Evolutionary conservation across 805 yeast species (phyloP).

Genomic region (Schwanniomyces yamadae): DNA sequence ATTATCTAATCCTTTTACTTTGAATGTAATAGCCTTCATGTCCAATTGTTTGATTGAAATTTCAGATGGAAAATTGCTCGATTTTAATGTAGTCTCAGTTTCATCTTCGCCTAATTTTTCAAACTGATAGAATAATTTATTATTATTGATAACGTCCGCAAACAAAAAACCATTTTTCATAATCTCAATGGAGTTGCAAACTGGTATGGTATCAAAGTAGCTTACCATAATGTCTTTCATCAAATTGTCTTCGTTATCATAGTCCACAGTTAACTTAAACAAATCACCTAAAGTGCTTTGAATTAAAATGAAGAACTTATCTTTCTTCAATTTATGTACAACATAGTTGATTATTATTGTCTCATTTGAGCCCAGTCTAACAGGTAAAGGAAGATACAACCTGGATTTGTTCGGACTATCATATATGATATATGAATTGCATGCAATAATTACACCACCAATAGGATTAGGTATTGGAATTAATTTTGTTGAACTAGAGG

Average conservation of each 20-base stretch:
- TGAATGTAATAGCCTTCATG: constrained; percentile 3
- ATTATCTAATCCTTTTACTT: constrained; percentile 47
- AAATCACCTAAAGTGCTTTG: constrained; percentile 76
- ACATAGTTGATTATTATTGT: constrained; percentile 52
- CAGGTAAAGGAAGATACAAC: constrained; percentile 54
- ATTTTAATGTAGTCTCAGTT: constrained; percentile 21
- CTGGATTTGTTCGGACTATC: constrained; percentile 33
- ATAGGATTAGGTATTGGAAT: constrained; percentile 70
- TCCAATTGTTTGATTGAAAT: neutral
- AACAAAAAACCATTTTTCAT: constrained; percentile 75
- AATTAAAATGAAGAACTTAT: constrained; percentile 61
- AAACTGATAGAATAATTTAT: constrained; percentile 74
- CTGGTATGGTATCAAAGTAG: constrained; percentile 77
- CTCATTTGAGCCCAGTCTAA: constrained; percentile 25
- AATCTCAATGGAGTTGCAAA: constrained; percentile 54
- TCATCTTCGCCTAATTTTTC: constrained; percentile 68
- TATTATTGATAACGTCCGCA: constrained; percentile 61
- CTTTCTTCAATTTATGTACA: constrained; percentile 62
- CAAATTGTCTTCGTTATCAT: constrained; percentile 45
- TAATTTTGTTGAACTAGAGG: constrained; percentile 46
- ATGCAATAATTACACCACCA: constrained; percentile 69
- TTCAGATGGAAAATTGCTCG: constrained; percentile 7
- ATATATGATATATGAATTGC: constrained; percentile 53
- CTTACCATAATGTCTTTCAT: constrained; percentile 48
- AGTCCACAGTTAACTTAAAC: constrained; percentile 55